phyloP scores from a whole-genome alignment of 768 basidiomycete genomes.

The Lactifluus subvellereus region DNA sequence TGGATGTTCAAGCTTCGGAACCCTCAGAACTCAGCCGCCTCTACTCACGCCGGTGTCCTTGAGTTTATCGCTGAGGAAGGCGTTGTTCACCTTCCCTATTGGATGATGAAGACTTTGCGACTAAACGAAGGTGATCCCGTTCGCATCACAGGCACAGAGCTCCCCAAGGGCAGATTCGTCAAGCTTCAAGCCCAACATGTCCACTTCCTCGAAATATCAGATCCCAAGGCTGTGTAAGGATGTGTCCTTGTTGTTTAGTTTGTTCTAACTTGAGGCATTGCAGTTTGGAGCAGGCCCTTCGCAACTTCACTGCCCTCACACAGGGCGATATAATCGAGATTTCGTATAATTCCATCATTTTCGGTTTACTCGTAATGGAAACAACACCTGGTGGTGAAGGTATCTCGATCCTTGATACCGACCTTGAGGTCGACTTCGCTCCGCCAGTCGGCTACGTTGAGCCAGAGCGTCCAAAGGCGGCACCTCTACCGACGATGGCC shows the following conservation, averaged over 20 bases:
- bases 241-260: not conserved
- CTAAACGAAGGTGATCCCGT: slow-evolving; percentile 94
- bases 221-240: slow-evolving; percentile 94
- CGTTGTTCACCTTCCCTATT: slow-evolving; percentile 89
- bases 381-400: slow-evolving; percentile 79
- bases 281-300: slow-evolving; percentile 90
- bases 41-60: slow-evolving; percentile 93
- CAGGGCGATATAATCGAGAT: slow-evolving; percentile 98
- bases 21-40: slow-evolving; percentile 75
- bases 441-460: slow-evolving; percentile 91
- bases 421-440: slow-evolving; percentile 97
- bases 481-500: slow-evolving; percentile 87
- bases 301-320: slow-evolving; percentile 87
- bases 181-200: slow-evolving; percentile 95
- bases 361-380: slow-evolving; percentile 96
- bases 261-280: not conserved
- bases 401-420: slow-evolving; percentile 88
- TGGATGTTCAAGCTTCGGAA: slow-evolving; percentile 98
- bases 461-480: slow-evolving; percentile 79
- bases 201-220: slow-evolving; percentile 94
- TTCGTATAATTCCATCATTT: slow-evolving; percentile 91
- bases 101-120: slow-evolving; percentile 99
- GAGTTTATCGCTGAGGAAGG: slow-evolving; percentile 99
- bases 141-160: slow-evolving; percentile 79
- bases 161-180: slow-evolving; percentile 91